Conservation (phyloP, 345 rosid genomes). For the Sapria himalayana region DNA sequence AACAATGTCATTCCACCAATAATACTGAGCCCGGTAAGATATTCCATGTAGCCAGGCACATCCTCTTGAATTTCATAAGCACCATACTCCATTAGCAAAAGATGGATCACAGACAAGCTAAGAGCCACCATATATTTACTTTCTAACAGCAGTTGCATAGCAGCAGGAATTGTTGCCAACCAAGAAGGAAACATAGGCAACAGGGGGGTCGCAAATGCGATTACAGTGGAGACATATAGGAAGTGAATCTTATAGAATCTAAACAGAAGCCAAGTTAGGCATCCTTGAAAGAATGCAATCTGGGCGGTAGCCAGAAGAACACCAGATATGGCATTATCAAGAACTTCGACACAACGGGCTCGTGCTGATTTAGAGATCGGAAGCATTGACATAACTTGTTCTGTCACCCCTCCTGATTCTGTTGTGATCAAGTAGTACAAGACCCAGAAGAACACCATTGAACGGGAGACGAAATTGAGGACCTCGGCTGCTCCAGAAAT, state of each 20-base stretch:
- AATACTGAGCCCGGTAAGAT: conserved; percentile 5
- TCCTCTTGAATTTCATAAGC: conserved; percentile 2
- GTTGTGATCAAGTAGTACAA: conserved; percentile 5
- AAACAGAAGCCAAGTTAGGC: conserved; percentile 5
- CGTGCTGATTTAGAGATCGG: conserved; percentile 1
- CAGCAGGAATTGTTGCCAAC: conserved; percentile 5
- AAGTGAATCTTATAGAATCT: conserved; percentile 3
- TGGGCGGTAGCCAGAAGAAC: conserved; percentile 2
- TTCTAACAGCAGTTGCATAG: conserved; percentile 1
- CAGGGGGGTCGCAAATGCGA: not conserved
- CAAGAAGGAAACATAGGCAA: conserved; percentile 1
- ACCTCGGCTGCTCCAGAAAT: conserved; percentile 4
- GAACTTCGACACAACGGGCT: conserved; percentile 3
- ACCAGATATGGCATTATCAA: conserved; percentile 1
- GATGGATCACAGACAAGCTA: not conserved
- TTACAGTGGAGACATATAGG: conserved; percentile 1
- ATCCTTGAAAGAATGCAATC: conserved; percentile 6
- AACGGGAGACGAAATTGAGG: not conserved
- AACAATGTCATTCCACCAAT: conserved; percentile 4
- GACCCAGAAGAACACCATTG: conserved; percentile 4
- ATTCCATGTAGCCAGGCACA: conserved; percentile 1
- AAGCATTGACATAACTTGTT: conserved; percentile 3
- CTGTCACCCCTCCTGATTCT: conserved; percentile 5
- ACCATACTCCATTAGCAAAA: conserved; percentile 1
- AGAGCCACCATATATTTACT: not conserved